Conservation (phyloP, 106 monocot genomes). For the Platanthera zijinensis region DNA sequence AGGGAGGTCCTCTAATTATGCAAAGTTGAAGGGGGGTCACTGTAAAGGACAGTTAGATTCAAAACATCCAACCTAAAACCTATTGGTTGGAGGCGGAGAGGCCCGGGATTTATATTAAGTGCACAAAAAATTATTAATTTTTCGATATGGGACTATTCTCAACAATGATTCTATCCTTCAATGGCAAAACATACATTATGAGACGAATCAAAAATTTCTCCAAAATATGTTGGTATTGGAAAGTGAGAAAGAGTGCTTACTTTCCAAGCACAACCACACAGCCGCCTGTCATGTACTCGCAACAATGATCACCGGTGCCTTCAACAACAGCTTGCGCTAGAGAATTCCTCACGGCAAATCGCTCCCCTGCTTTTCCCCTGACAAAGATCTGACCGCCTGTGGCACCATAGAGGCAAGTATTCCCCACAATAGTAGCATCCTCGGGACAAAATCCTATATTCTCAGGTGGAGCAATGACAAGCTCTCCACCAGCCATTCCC, state of each 20-base stretch:
- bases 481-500: slow-evolving; percentile 99
- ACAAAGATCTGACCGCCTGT: slow-evolving; percentile 96
- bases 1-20: too few relatives aligned
- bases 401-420: slow-evolving; percentile 96
- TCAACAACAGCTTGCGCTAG: slow-evolving; percentile 91
- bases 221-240: too few relatives aligned
- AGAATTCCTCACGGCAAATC: slow-evolving; percentile 98
- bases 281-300: slow-evolving; percentile 99
- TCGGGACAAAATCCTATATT: slow-evolving; percentile 75
- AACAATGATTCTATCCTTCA: too few relatives aligned
- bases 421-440: slow-evolving; percentile 91
- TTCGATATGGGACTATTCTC: too few relatives aligned
- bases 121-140: too few relatives aligned
- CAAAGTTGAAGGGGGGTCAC: too few relatives aligned
- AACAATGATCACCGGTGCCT: slow-evolving; percentile 98
- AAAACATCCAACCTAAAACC: too few relatives aligned
- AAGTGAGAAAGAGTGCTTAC: slow-evolving; percentile 33
- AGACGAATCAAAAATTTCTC: too few relatives aligned
- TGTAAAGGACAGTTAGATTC: too few relatives aligned
- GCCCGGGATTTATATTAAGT: too few relatives aligned
- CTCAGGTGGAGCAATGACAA: slow-evolving; percentile 77
- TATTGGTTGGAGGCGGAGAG: too few relatives aligned
- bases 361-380: slow-evolving; percentile 93
- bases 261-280: slow-evolving; percentile 97
- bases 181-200: too few relatives aligned